A percentile compares a stretch with the other conserved stretches of the same genome.
Evolutionary conservation across 257 asterid genomes (phyloP).

Genomic region (Solanum infundibuliforme): DNA sequence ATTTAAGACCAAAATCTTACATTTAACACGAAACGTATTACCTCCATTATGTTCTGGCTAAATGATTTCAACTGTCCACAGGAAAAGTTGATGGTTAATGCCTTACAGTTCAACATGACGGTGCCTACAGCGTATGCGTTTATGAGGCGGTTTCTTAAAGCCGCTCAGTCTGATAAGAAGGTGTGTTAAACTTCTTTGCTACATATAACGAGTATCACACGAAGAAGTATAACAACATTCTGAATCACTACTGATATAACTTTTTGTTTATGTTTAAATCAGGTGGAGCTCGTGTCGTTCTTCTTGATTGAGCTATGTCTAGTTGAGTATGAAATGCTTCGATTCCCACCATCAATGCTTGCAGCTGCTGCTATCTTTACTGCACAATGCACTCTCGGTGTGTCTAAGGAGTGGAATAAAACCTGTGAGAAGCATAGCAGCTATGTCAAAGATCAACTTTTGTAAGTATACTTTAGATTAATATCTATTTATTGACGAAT

Average conservation of each 20-base stretch:
- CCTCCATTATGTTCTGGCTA: background rate
- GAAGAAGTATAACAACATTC: background rate
- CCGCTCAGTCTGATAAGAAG: constrained; percentile 64
- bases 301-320: constrained; percentile 74
- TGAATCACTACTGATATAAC: background rate
- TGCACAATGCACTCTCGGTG: constrained; percentile 51
- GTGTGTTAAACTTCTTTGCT: constrained; percentile 18
- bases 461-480: constrained; percentile 27
- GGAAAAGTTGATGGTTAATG: constrained; percentile 77
- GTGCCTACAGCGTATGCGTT: constrained; percentile 81
- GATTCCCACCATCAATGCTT: constrained; percentile 62
- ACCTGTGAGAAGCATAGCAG: constrained; percentile 49
- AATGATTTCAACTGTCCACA: constrained; percentile 6
- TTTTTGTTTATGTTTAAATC: background rate
- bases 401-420: constrained; percentile 52
- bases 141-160: constrained; percentile 79
- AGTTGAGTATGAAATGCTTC: constrained; percentile 73
- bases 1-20: background rate
- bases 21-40: background rate
- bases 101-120: constrained; percentile 67
- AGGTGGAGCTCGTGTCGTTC: constrained; percentile 75
- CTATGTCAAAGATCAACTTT: constrained; percentile 52
- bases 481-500: background rate
- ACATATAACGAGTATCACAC: background rate
- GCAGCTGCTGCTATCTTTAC: constrained; percentile 94